phyloP scores from a whole-genome alignment of 805 yeast species.

The Candida vaughaniae region DNA sequence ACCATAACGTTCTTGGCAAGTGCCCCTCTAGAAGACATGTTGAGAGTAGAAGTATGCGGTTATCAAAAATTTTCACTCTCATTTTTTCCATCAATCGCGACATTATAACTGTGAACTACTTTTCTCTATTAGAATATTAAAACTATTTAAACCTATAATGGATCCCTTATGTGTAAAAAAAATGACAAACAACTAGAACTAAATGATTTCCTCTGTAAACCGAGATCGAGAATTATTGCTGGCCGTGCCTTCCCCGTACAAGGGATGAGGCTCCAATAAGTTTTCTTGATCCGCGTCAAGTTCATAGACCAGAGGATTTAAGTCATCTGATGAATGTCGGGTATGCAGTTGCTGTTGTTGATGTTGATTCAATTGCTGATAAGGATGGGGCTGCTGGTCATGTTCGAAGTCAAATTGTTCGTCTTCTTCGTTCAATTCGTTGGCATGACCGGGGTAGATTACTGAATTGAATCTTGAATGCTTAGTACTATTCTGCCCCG shows the following conservation, averaged over 20 bases:
- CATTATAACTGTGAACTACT: not conserved
- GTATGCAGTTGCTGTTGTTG: slow-evolving; percentile 2
- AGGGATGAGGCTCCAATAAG: slow-evolving; percentile 4
- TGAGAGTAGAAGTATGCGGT: no score
- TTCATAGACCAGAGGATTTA: slow-evolving; percentile 14
- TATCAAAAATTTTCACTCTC: slow-evolving; percentile 10
- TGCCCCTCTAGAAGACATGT: slow-evolving; percentile 14
- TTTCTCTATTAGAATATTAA: not conserved
- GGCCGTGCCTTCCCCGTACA: slow-evolving; percentile 15
- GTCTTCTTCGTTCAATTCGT: slow-evolving; percentile 10
- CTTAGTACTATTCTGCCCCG: slow-evolving; percentile 13
- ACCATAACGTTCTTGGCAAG: slow-evolving; percentile 62
- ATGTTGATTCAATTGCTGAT: not conserved
- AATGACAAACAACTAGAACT: not conserved
- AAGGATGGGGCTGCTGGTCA: not conserved
- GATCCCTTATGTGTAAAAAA: no score
- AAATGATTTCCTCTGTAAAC: slow-evolving; percentile 19
- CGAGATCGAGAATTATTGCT: slow-evolving; percentile 21
- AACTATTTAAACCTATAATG: no score
- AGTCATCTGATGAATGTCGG: slow-evolving; percentile 12
- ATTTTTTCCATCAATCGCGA: not conserved
- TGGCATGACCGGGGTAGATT: slow-evolving; percentile 15
- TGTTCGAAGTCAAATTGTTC: slow-evolving; percentile 4
- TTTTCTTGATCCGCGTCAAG: slow-evolving; percentile 4
- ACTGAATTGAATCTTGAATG: slow-evolving; percentile 29